phyloP scores from a whole-genome alignment of 768 basidiomycete genomes.

The Chalciporus chontae region DNA sequence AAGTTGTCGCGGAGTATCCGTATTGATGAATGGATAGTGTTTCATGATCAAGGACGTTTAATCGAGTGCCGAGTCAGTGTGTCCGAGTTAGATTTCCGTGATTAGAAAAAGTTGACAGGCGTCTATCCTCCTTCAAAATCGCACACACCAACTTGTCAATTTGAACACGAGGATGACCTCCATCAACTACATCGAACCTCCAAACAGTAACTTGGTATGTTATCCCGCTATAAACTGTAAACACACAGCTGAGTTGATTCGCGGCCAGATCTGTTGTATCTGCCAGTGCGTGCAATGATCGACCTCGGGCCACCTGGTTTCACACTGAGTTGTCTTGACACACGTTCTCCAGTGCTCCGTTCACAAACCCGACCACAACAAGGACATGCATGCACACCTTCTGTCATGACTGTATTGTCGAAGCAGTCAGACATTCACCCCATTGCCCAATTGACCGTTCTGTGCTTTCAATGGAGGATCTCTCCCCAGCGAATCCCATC shows the following conservation, averaged over 20 bases:
- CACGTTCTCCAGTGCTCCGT: constrained; percentile 51
- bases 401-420: constrained; percentile 76
- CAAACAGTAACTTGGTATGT: constrained; percentile 67
- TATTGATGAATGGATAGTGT: too few relatives aligned
- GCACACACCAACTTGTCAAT: neutral
- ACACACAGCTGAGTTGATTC: constrained; percentile 1
- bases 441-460: constrained; percentile 87
- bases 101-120: constrained; percentile 2
- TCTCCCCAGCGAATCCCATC: constrained; percentile 68
- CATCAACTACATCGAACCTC: constrained; percentile 53
- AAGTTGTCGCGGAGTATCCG: too few relatives aligned
- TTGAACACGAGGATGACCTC: constrained; percentile 23
- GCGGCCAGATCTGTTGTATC: constrained; percentile 69
- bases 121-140: neutral
- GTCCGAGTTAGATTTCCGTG: constrained; percentile 13
- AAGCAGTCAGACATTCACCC: constrained; percentile 60
- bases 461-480: constrained; percentile 52
- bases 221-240: neutral
- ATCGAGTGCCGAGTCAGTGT: too few relatives aligned
- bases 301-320: neutral
- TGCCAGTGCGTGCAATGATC: constrained; percentile 47
- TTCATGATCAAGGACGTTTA: too few relatives aligned
- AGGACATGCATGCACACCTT: constrained; percentile 82
- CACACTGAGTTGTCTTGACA: constrained; percentile 8
- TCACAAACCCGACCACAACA: constrained; percentile 72